Conservation (phyloP, 129 eudicot genomes). For the Gnaphalium uliginosum region DNA sequence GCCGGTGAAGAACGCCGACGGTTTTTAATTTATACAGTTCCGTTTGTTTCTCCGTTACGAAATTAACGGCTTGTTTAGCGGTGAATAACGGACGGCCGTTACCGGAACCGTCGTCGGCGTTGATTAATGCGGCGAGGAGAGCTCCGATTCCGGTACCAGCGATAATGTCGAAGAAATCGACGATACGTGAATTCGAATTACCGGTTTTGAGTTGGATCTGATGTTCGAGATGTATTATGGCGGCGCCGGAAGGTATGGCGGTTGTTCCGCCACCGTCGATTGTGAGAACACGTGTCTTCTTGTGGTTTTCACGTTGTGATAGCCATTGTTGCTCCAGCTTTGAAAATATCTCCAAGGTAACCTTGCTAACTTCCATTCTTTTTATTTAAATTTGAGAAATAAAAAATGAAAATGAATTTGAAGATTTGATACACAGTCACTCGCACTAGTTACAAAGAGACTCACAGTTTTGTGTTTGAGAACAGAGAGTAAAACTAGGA, state of each 20-base stretch:
- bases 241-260: slow-evolving; percentile 58
- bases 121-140: slow-evolving; percentile 62
- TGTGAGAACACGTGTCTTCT: slow-evolving; percentile 69
- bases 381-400: no score
- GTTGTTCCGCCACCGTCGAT: slow-evolving; percentile 88
- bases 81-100: slow-evolving; percentile 67
- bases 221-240: slow-evolving; percentile 69
- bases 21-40: slow-evolving; percentile 45
- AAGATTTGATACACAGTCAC: slow-evolving; percentile 5
- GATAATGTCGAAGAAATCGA: slow-evolving; percentile 78
- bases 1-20: slow-evolving; percentile 46
- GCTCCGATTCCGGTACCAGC: slow-evolving; percentile 95
- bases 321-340: slow-evolving; percentile 98
- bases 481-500: slow-evolving; percentile 23
- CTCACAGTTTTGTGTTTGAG: slow-evolving; percentile 20
- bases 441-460: slow-evolving; percentile 21
- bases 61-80: slow-evolving; percentile 58
- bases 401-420: neutral
- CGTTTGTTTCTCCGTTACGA: slow-evolving; percentile 32
- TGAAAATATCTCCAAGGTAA: slow-evolving; percentile 87
- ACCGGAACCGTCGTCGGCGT: slow-evolving; percentile 65
- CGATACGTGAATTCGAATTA: slow-evolving; percentile 54
- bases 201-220: slow-evolving; percentile 79
- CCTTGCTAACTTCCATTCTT: slow-evolving; percentile 60
- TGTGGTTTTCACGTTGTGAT: slow-evolving; percentile 44